Base-by-base conservation (phyloP, 116 monocot genomes). In the Iris pallida region DNA sequence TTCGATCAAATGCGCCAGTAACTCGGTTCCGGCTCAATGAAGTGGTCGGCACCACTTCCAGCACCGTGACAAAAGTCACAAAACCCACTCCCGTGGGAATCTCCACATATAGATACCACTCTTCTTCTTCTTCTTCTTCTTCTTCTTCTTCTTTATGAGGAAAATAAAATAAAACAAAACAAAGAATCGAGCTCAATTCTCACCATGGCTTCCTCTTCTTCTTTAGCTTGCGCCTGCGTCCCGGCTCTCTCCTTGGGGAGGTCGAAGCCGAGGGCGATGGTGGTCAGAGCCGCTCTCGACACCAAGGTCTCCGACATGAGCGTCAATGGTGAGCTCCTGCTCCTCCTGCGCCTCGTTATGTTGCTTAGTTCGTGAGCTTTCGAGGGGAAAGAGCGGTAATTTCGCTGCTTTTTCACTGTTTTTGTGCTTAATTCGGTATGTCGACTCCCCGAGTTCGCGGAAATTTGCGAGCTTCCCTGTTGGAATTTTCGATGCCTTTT, bases 281-380 rank as follows among this genome's bases (percentile, higher is more conserved):
- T 53, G 12, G 73, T 72, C 54, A 71, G 80, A 19, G 61, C 76
- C 20, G 79, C 89, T 2, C 77, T 89, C 5, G 89, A 89, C 47
- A 67, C 47, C 55, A 79, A 82, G 30, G 79, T 89, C 6, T 82
- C 89, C 7, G 89, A 89, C 54, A 89, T 89, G 89, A 41, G 79
- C 20, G 71, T 80, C 45, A 85, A 82, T 53, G 89, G 89, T 89
- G 81, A 74, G 82, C 55, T 16, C 0, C 49, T 20, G 0, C 44
- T 55, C 15, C 6, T 18, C 40, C 49, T 9, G 13, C 3, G 30
- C 30, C 2, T 30, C 30, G 30, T 30, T 30, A 30, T 30, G 3
- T 30, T 30, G 30, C 30, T 30, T 30, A 30, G 30, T 30, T 30
- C 3, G 30, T 30, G 30, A n/a, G n/a, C n/a, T n/a, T n/a, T n/a